These are phyloP conservation scores for Crepidotus variabilis DNA, from an alignment of 768 basidiomycete species.

Conservation along the genomic window DNA sequence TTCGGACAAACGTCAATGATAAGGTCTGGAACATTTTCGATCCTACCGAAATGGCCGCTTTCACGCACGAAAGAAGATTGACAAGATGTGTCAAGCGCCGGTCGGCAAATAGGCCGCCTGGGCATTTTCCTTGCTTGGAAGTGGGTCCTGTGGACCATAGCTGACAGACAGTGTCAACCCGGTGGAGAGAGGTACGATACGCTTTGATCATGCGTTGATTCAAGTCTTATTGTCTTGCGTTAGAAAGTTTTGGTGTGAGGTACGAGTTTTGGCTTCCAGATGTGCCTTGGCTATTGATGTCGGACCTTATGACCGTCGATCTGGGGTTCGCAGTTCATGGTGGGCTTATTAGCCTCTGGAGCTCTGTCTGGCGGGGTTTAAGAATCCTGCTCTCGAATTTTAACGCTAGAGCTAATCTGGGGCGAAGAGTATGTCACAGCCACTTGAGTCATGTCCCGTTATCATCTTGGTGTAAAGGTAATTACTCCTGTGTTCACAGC, in stretches of 20 bases:
- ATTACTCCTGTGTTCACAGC: too few relatives aligned
- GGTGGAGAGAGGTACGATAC: not conserved
- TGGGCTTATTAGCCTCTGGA: too few relatives aligned
- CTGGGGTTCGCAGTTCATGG: not conserved
- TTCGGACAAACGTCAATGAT: not conserved
- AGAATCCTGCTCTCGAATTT: too few relatives aligned
- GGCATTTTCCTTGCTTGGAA: not conserved
- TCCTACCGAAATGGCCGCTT: not conserved
- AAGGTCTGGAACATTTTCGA: not conserved
- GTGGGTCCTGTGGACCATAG: not conserved
- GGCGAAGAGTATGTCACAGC: too few relatives aligned
- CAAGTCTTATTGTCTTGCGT: not conserved
- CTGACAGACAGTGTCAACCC: not conserved
- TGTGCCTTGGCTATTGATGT: not conserved
- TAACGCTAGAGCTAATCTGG: too few relatives aligned
- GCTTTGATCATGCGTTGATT: not conserved
- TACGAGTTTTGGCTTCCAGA: not conserved
- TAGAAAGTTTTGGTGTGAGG: not conserved
- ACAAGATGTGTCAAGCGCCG: not conserved
- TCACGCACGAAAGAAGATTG: not conserved
- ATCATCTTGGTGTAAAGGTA: too few relatives aligned
- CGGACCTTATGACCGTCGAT: not conserved
- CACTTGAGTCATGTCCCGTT: too few relatives aligned
- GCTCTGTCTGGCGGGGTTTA: too few relatives aligned
- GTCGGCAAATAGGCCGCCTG: not conserved